Base-by-base conservation (phyloP, 345 rosid genomes). In the Carallia brachiata region DNA sequence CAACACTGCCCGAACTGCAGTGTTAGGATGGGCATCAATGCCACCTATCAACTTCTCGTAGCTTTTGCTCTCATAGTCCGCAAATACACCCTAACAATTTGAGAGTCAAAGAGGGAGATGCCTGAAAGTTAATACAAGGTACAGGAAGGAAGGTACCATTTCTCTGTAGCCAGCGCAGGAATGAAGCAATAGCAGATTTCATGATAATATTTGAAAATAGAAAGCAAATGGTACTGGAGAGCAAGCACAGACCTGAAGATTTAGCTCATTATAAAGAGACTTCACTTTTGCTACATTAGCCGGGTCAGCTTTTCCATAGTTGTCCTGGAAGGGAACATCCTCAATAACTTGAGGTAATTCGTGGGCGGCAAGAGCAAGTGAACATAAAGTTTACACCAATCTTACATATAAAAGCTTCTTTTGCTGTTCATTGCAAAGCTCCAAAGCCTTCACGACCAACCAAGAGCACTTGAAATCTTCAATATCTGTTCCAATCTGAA, bases 31-130 rank as follows among this genome's bases (percentile, higher is more conserved):
- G 63, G 83, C 88, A 75, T 88, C 96, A 4, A 92, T 92, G 54
- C 82, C 60, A 52, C 78, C 69, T 62, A 74, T 74, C 75, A 92
- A 77, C 75, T 82, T 88, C 82, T 83, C 85, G 28, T 86, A 86
- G 84, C 94, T 92, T 77, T 82, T 73, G 84, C 86, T 84, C 89
- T 92, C 96, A 65, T 87, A 92, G 31, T 90, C 92, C 55, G 9
- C 67, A 52, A 92, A 92, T 60, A 82, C 87, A 12, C 83, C 89
- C 96, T 90, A 36, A 16, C 13, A 62, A 54, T 52, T 65, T 66
- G n/a, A 44, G 53, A 44, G 10, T 44, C 50, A 44, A 44, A 13
- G 50, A 2, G 50, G 48, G 17, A 44, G 13, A 12, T 44, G 50
- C 16, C 50, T 44, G 16, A 56, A 23, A 23, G 27, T 56, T 56